phyloP scores from a whole-genome alignment of 2,329 filamentous ascomycete genomes.

The Metarhizium humberi region DNA sequence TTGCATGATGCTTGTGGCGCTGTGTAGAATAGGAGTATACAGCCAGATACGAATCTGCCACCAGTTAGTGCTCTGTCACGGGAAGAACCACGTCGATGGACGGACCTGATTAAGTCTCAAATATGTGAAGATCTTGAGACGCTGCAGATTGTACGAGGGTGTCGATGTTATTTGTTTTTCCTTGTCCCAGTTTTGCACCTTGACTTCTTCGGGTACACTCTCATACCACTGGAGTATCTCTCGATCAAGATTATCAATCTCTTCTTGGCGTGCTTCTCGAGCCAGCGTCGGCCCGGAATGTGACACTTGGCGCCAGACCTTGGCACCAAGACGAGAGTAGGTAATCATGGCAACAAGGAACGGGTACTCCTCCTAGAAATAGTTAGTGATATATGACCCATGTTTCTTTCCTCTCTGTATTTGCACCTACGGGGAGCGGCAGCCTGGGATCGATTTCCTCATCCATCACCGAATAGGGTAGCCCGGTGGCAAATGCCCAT shows the following conservation, averaged over 20 bases:
- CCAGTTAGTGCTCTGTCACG: slow-evolving; percentile 4
- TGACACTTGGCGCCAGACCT: slow-evolving; percentile 76
- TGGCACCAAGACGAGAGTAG: slow-evolving; percentile 74
- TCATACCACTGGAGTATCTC: slow-evolving; percentile 85
- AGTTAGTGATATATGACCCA: not conserved
- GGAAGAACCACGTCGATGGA: not conserved
- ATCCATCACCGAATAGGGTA: slow-evolving; percentile 80
- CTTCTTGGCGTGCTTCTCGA: slow-evolving; percentile 57
- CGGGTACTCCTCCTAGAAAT: slow-evolving; percentile 41
- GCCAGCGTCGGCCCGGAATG: slow-evolving; percentile 53
- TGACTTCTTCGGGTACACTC: slow-evolving; percentile 53
- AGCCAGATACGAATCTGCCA: slow-evolving; percentile 69
- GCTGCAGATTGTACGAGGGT: slow-evolving; percentile 56
- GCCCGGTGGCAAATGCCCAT: slow-evolving; percentile 83
- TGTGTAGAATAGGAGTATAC: slow-evolving; percentile 80
- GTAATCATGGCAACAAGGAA: slow-evolving; percentile 79
- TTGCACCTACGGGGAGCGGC: slow-evolving; percentile 60
- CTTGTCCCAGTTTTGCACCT: slow-evolving; percentile 49
- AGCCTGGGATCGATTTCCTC: slow-evolving; percentile 74
- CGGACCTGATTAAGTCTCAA: slow-evolving; percentile 68
- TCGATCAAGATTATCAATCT: slow-evolving; percentile 72
- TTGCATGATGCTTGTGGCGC: slow-evolving; percentile 70
- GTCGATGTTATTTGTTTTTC: slow-evolving; percentile 42
- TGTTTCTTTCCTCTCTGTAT: not conserved
- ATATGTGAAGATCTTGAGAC: slow-evolving; percentile 76